Conservation (phyloP, 139 green algal species). For the Deuterostichococcus epilithicus region DNA sequence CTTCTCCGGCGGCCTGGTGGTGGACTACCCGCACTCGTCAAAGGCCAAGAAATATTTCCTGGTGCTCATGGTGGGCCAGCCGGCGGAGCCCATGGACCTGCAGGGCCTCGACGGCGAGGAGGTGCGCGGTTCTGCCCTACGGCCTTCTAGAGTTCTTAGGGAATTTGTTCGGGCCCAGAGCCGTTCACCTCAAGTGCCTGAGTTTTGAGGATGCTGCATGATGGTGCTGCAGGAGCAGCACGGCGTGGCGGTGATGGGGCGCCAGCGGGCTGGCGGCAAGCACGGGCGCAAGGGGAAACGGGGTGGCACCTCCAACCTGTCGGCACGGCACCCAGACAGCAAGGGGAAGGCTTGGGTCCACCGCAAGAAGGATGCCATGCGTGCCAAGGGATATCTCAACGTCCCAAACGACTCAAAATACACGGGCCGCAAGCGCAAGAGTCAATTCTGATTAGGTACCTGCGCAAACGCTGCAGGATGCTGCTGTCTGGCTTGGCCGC, state of each 20-base stretch:
- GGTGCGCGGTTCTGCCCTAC: no score
- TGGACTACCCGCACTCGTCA: conserved; percentile 94
- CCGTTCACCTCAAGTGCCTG: no score
- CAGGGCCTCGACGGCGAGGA: conserved; percentile 13
- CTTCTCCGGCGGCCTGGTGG: conserved; percentile 92
- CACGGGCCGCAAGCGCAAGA: conserved; percentile 88
- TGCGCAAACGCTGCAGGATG: background rate
- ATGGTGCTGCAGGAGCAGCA: background rate
- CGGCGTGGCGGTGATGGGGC: background rate
- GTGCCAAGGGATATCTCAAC: conserved; percentile 65
- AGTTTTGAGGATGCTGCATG: background rate
- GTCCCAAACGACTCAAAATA: conserved; percentile 89
- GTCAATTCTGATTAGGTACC: conserved; percentile 27
- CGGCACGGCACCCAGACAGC: conserved; percentile 11
- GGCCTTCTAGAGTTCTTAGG: no score
- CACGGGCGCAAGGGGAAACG: no score
- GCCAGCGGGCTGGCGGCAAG: background rate
- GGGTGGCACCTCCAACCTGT: background rate
- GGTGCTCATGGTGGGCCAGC: conserved; percentile 77
- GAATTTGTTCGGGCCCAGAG: no score
- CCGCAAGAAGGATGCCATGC: conserved; percentile 89
- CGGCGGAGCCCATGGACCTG: conserved; percentile 5
- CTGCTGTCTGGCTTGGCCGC: no score
- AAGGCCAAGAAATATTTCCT: conserved; percentile 98
- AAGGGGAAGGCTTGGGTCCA: conserved; percentile 82